Evolutionary conservation across 306 rosid genomes (phyloP), one percentile per base, ranked within the genome.

Genomic region (Astragalus glycyphyllos): DNA sequence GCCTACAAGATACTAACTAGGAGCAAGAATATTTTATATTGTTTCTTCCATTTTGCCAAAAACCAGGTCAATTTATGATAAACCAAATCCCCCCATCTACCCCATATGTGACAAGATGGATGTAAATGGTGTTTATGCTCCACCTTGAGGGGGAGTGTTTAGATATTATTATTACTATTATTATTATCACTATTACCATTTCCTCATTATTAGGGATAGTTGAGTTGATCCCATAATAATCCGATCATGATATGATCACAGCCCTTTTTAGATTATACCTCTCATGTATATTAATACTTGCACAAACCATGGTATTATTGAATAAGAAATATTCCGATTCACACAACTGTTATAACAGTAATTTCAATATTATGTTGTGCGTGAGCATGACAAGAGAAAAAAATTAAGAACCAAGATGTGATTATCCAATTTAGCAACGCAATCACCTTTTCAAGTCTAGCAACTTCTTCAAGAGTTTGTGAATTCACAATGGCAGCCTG

Each of bases 401-500:
- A 42, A 17, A 17, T 4, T 5, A 73, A 54, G 59, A 47, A 50
- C 47, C 1, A 47, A 26, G 11, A 29, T 10, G 29, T 8, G 11
- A 29, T 54, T 75, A 14, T 69, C 58, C 16, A 12, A 23, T 17
- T 14, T 59, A 60, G 62, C 72, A 58, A 84, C 46, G 16, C 12
- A 61, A 79, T 73, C 75, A 92, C 98, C 98, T 92, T 82, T 86
- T 92, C 98, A 73, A 92, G 91, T 80, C 98, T 87, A 44, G 98
- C 96, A 74, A 92, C 98, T 82, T 92, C 98, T 84, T 92, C 98
- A 68, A 92, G 94, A 45, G 98, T 92, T 79, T 87, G 95, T 41
- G 98, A 92, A 65, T 89, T 92, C 80, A 92, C 98, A 65, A 92
- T 92, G 74, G 98, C 98, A 77, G 98, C 98, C 98, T 92, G 88